Conservation (phyloP, 169 alveolate genomes). For the Cryptosporidium xiaoi region DNA sequence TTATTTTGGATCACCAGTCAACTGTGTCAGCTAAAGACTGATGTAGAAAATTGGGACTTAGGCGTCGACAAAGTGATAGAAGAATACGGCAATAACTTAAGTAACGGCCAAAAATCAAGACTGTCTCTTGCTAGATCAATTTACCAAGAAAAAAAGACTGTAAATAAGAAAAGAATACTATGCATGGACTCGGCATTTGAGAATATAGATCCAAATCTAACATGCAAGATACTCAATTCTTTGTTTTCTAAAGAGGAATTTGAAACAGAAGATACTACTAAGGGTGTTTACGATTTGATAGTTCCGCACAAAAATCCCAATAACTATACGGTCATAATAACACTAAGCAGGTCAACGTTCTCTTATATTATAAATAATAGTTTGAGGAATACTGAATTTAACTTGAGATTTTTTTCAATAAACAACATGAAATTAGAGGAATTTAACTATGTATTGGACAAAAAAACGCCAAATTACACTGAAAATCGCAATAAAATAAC, state of each 20-base stretch:
- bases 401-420: constrained; percentile 27
- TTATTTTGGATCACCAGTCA: constrained; percentile 1
- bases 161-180: background rate
- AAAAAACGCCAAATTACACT: background rate
- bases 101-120: constrained; percentile 65
- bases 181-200: constrained; percentile 72
- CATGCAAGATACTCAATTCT: constrained; percentile 12
- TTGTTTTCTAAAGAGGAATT: constrained; percentile 9
- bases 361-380: constrained; percentile 23
- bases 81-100: constrained; percentile 64
- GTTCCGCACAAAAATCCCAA: constrained; percentile 15
- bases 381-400: background rate
- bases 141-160: background rate
- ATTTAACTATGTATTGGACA: background rate
- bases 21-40: constrained; percentile 49
- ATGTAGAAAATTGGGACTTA: constrained; percentile 41
- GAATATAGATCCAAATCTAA: constrained; percentile 38
- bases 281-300: background rate
- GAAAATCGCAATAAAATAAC: background rate
- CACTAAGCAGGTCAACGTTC: constrained; percentile 35
- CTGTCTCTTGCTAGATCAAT: constrained; percentile 68
- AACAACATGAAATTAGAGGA: constrained; percentile 23
- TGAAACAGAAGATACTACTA: background rate
- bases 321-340: constrained; percentile 19
- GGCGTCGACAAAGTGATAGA: constrained; percentile 37